Base-by-base conservation (phyloP, 495 filamentous ascomycete genomes). In the Tuber calosporum region DNA sequence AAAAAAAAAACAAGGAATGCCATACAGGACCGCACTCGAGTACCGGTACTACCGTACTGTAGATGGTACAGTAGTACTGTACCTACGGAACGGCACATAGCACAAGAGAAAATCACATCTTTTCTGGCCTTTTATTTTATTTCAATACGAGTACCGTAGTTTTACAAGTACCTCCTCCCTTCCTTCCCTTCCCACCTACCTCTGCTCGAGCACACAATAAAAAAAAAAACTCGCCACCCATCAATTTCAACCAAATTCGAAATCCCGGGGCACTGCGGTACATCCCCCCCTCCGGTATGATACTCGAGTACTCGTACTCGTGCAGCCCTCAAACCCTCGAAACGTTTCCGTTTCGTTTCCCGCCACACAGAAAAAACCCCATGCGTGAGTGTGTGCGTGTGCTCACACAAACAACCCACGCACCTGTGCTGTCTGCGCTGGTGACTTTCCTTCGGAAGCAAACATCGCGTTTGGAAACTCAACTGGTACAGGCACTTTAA, bases 401-500 rank as follows among this genome's bases (percentile, higher is more conserved):
- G 7, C 26, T 15, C n/a, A 11, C 48, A 13, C n/a, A 3, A n/a
- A 58, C 48, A n/a, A 58, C 48, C 48, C 48, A n/a, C 48, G 4
- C 9, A 13, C 26, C 6, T 48, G 22, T 30, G n/a, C n/a, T 58
- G 48, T 26, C 48, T 58, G 42, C 13, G 17, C 9, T 43, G 48
- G 48, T 58, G n/a, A 58, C 48, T 58, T 58, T 58, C n/a, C 48
- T 30, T 58, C 48, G 48, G 48, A 30, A 58, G 48, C 48, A 58
- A 58, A 58, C 48, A 58, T 58, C 48, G 48, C 48, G 26, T 58
- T 58, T 58, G 15, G 48, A 30, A 58, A 58, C 48, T 53, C 45
- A n/a, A 53, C 45, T 53, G n/a, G n/a, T n/a, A n/a, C n/a, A n/a
- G n/a, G n/a, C 19, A 43, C 42, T 43, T 45, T 45, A 6, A 22